Percentiles rank a stretch among this genome's conserved stretches.
Conservation (phyloP, 1,139 yeast species). For the Hyphopichia khmerensis region DNA sequence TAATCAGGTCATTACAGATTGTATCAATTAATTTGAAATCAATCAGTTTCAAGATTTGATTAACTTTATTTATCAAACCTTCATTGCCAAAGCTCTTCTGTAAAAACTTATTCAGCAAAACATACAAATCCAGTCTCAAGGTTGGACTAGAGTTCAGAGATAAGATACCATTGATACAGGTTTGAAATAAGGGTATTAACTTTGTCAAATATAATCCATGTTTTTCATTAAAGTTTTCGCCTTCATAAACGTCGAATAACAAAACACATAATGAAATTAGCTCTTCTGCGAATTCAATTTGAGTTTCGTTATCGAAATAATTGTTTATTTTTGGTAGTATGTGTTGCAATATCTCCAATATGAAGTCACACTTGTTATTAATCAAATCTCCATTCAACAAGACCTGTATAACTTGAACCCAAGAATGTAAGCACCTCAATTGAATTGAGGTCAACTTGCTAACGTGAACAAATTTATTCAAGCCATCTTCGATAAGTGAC, state of each 20-base stretch:
- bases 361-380: slow-evolving; percentile 52
- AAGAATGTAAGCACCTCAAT: slow-evolving; percentile 65
- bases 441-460: slow-evolving; percentile 53
- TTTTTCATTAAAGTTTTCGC: slow-evolving; percentile 32
- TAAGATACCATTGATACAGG: slow-evolving; percentile 71
- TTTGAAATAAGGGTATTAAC: slow-evolving; percentile 66
- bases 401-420: slow-evolving; percentile 80
- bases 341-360: slow-evolving; percentile 72
- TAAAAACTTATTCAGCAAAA: slow-evolving; percentile 66
- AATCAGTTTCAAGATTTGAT: slow-evolving; percentile 53
- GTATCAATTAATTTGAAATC: slow-evolving; percentile 64
- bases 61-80: slow-evolving; percentile 43
- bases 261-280: slow-evolving; percentile 74
- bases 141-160: slow-evolving; percentile 66
- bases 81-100: slow-evolving; percentile 45
- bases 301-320: slow-evolving; percentile 64
- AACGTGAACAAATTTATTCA: slow-evolving; percentile 44
- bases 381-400: slow-evolving; percentile 55
- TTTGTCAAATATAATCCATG: slow-evolving; percentile 44
- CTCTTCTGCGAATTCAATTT: slow-evolving; percentile 70
- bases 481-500: slow-evolving; percentile 30
- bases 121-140: slow-evolving; percentile 76
- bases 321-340: slow-evolving; percentile 75
- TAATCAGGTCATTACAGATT: slow-evolving; percentile 74
- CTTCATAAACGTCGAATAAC: slow-evolving; percentile 62